Base-by-base conservation (phyloP, 2,329 filamentous ascomycete species). In the Myriosclerotinia curreyana region DNA sequence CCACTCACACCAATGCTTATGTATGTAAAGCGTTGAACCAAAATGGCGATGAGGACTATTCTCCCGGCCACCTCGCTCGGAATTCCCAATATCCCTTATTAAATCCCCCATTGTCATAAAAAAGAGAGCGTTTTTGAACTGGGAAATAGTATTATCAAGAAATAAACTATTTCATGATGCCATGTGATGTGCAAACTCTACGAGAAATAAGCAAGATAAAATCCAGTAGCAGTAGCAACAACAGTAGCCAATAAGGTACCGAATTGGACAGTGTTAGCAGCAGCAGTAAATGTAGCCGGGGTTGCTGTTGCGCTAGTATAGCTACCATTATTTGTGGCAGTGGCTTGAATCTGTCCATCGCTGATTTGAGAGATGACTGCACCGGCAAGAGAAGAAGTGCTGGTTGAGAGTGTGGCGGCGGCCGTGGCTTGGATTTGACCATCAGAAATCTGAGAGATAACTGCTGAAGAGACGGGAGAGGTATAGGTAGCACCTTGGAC, bases 281-380 rank as follows among this genome's bases (percentile, higher is more conserved):
- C 60, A 36, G 51, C 60, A 34, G 40, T 38, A 5, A 25, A 54
- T 6, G 9, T 15, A 25, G 28, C n/a, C 17, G 40, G 49, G 17
- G 51, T 20, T 28, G 40, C 31, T 40, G 60, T 62, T 25, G 25
- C 31, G 31, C 36, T 62, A 7, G 51, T n/a, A 34, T 28, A 17
- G 20, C 14, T 48, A 25, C 1, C 3, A 15, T 38, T 42, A 22
- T 58, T 58, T 28, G 44, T 36, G 6, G 64, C 61, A 64, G 67
- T 48, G 34, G 68, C 68, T 62, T 74, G 72, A 31, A 72, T 65
- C 63, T 76, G 74, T 25, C 74, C 74, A 66, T 76, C 74, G 14
- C 65, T 38, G 58, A 73, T 71, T 59, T 75, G 74, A 49, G 66
- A 68, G 40, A 73, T 40, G 22, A 40, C 46, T 60, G 58, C 15